Evolutionary conservation across 306 rosid genomes (phyloP).

Genomic region (Dryas alaskensis): DNA sequence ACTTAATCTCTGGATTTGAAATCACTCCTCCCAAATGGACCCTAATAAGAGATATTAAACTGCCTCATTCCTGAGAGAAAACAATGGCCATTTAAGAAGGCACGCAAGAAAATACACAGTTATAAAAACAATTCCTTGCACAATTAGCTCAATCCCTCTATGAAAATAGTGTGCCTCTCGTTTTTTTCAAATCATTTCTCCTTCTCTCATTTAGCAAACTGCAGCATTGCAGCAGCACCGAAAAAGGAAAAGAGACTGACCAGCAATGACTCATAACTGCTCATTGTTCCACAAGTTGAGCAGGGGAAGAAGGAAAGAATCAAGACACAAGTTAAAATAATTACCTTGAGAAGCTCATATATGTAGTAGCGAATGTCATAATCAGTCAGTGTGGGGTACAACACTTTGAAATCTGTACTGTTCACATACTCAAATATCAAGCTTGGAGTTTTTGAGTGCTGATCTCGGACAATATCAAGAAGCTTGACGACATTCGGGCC

Average conservation of each 20-base stretch:
- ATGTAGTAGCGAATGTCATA: conserved; percentile 93
- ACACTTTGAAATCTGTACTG: conserved; percentile 85
- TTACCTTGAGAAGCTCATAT: conserved; percentile 92
- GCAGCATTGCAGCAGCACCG: neutral
- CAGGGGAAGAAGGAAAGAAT: conserved; percentile 14
- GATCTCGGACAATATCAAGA: conserved; percentile 84
- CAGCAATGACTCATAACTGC: neutral
- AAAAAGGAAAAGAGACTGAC: neutral
- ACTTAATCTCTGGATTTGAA: neutral
- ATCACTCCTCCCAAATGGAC: neutral
- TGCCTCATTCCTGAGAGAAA: neutral
- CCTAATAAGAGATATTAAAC: neutral
- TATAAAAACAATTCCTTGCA: neutral
- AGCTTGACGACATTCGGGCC: conserved; percentile 93
- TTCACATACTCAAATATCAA: conserved; percentile 85
- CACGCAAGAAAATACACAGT: neutral
- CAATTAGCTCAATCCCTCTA: neutral
- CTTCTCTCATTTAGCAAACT: neutral
- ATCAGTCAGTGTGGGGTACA: conserved; percentile 83
- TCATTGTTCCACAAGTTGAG: conserved; percentile 8
- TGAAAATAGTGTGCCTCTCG: neutral
- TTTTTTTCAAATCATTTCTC: neutral
- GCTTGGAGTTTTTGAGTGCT: conserved; percentile 90
- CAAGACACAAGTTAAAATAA: conserved; percentile 4
- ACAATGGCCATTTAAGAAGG: neutral